Evolutionary conservation across 495 filamentous ascomycete genomes (phyloP), one percentile per base, ranked within the genome.

Genomic region (Hypoxylon fuscum): DNA sequence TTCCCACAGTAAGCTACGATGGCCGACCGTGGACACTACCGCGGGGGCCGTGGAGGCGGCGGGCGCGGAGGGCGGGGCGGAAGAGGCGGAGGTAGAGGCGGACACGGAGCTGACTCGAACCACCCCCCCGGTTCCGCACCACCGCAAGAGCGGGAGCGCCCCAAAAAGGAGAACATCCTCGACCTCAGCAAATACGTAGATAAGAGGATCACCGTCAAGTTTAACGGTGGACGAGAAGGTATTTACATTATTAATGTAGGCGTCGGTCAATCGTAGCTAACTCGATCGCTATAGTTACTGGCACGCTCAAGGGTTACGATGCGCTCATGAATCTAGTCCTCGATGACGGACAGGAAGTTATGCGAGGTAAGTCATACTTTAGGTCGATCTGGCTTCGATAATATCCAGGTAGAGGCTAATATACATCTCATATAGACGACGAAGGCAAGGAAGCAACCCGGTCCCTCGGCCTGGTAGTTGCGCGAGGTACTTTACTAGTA

Each of bases 161-260:
- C 93, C 57, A 97, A 96, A 84, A 97, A 97, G 79, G 94, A 98
- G 73, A 97, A 97, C 71, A 98, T 98, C 68, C 84, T 98, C 17
- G 95, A 98, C 64, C 78, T 98, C 59, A 85, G 81, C 72, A 96
- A 96, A 79, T 98, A 97, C 72, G 92, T 96, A 87, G 95, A 98
- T 75, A 94, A 97, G 83, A 82, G 89, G 69, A 90, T 98, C 49
- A 87, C 83, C 3, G 95, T 98, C 58, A 97, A 98, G 78, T 98
- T 98, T 72, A 97, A 90, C 69, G 95, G 95, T 18, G 95, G 95
- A 3, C 80, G 95, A 59, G 93, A 98, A 81, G 93, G 94, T 96
- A 69, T 50, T 79, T 74, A 11, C 7, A 15, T 40, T 47, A n/a
- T 14, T n/a, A n/a, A 5, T 17, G 15, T 17, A 4, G 7, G 17